Percentiles rank a stretch among this genome's conserved stretches.
These are phyloP conservation scores for Fusarium sambucinum DNA, from an alignment of 2,329 filamentous ascomycete species.

Conservation along the genomic window DNA sequence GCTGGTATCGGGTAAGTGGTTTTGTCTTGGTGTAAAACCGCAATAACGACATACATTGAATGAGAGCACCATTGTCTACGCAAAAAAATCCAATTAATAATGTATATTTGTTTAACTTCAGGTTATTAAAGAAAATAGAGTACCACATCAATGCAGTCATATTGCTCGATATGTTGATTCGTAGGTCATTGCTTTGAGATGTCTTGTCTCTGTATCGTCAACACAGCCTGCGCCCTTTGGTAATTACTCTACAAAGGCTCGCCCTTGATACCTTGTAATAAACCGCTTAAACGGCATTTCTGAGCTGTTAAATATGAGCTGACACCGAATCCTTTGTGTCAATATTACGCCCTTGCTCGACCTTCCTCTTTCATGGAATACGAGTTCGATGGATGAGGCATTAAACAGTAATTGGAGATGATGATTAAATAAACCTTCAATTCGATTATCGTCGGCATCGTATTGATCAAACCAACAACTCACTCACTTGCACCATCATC, in stretches of 20 bases:
- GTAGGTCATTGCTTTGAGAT: background rate
- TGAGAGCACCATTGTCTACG: too few species aligned
- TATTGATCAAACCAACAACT: background rate
- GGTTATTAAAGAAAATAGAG: too few species aligned
- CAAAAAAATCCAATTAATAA: background rate
- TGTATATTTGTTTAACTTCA: background rate
- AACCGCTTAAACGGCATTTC: slow-evolving; percentile 5
- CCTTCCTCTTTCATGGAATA: slow-evolving; percentile 20
- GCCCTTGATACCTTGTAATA: background rate
- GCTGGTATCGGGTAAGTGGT: background rate
- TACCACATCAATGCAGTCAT: background rate
- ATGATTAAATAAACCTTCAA: background rate
- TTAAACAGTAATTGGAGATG: slow-evolving; percentile 7
- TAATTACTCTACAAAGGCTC: background rate
- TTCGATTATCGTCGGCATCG: background rate
- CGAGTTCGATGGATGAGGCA: slow-evolving; percentile 4
- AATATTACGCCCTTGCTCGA: slow-evolving; percentile 13
- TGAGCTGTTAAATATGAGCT: background rate
- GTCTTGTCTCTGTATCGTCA: background rate
- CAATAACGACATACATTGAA: too few species aligned
- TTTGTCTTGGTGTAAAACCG: background rate
- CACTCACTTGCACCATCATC: background rate
- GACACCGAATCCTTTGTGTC: slow-evolving; percentile 11
- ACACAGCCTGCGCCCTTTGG: slow-evolving; percentile 13
- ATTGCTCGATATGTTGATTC: background rate